Base-by-base conservation (phyloP, 148 eudicot species). In the Arctostaphylos glauca region DNA sequence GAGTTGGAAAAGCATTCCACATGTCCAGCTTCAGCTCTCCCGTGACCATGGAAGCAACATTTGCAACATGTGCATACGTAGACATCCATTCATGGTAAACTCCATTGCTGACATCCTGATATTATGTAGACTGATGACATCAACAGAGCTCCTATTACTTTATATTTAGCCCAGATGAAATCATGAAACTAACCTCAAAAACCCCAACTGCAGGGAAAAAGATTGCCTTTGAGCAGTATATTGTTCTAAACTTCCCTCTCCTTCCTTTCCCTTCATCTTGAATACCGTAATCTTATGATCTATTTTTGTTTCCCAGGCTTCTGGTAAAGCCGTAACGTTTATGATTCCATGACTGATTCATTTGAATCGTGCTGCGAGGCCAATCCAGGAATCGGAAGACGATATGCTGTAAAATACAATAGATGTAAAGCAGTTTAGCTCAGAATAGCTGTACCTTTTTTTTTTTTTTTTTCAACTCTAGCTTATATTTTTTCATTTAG, bases 1-100 rank as follows among this genome's bases (percentile, higher is more conserved):
- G 88, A 95, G 96, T 86, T 95, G 98, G 98, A 95, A 94, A 90
- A 90, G 85, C 81, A 79, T 94, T 68, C 96, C 96, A 12, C 94
- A 94, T 79, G 91, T 92, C 70, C 90, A 94, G 82, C 92, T 95
- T 85, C 90, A 90, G 86, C 88, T 95, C 41, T 90, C 94, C 70
- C 91, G 85, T 78, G 90, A 92, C 78, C 86, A 64, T 78, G 87
- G 85, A 81, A 87, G 86, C 85, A 87, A 88, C 84, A 72, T 18
- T 53, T 87, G 89, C 83, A 83, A 78, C 64, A 87, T 92, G 81
- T 83, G 91, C 64, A 79, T 91, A 66, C 88, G 94, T 80, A 92
- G 83, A 83, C 98, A 95, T 83, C 95, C 98, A 59, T 88, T 83
- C 75, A 83, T 86, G 89, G 98, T 95, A 89, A 89, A 83, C 79